Conservation (phyloP, 1,284 basidiomycete species). For the Pisolithus thermaeus region DNA sequence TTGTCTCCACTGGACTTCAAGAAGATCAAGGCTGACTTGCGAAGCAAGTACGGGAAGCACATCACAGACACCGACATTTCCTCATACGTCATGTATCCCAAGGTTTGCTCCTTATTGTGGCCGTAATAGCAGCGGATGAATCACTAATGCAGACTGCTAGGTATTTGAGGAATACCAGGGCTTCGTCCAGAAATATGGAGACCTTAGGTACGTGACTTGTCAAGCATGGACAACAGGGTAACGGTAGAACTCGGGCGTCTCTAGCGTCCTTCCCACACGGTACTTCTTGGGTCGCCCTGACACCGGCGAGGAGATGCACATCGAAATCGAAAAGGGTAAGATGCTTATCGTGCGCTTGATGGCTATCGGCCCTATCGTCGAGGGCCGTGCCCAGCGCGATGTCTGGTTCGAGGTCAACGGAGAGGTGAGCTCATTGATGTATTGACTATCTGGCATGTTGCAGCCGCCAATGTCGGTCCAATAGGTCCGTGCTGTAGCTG, state of each 20-base stretch:
- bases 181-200: conserved; percentile 94
- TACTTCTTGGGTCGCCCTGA: conserved; percentile 95
- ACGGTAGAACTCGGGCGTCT: conserved; percentile 12
- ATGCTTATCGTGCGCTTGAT: conserved; percentile 94
- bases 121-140: conserved; percentile 2
- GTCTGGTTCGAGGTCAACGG: conserved; percentile 99
- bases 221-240: conserved; percentile 9
- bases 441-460: not conserved
- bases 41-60: conserved; percentile 91
- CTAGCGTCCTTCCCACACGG: conserved; percentile 87
- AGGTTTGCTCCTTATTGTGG: conserved; percentile 41
- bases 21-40: conserved; percentile 90
- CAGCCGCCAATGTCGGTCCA: conserved; percentile 10
- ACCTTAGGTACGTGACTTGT: conserved; percentile 64
- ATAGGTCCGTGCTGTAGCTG: conserved; percentile 84
- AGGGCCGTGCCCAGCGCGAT: conserved; percentile 88
- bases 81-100: conserved; percentile 95
- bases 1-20: conserved; percentile 92
- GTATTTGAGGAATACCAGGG: conserved; percentile 97
- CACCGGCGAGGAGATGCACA: conserved; percentile 93
- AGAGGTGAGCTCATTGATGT: conserved; percentile 49
- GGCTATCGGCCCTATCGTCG: conserved; percentile 90
- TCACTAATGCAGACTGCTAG: conserved; percentile 33
- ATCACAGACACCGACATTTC: conserved; percentile 92
- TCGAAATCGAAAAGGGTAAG: conserved; percentile 97